phyloP scores from a whole-genome alignment of 2,329 filamentous ascomycete species.

The Sporothrix curviconia region DNA sequence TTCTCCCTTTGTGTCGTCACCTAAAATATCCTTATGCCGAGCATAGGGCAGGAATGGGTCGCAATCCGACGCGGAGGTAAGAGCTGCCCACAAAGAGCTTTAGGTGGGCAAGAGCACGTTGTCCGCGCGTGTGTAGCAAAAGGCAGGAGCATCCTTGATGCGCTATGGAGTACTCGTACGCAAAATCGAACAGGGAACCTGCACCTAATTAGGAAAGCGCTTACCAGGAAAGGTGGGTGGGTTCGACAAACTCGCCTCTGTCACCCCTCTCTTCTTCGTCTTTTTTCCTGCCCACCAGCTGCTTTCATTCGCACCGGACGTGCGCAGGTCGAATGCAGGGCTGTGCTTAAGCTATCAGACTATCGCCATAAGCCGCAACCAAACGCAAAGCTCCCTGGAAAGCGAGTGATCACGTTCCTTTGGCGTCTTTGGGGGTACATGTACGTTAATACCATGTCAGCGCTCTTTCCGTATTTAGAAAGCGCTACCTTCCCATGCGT shows the following conservation, averaged over 20 bases:
- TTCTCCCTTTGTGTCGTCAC: too few relatives aligned
- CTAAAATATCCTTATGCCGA: neutral
- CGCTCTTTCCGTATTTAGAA: neutral
- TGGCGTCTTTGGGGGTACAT: neutral
- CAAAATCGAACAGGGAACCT: neutral
- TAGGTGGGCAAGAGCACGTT: neutral
- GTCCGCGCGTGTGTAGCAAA: neutral
- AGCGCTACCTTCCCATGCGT: neutral
- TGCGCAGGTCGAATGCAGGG: neutral
- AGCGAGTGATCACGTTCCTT: too few relatives aligned
- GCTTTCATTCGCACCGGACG: too few relatives aligned
- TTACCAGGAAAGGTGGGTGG: neutral
- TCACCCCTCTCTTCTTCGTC: neutral
- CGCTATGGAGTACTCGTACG: neutral
- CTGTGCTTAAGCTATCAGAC: neutral
- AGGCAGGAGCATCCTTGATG: neutral
- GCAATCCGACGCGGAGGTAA: conserved; percentile 8
- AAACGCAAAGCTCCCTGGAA: neutral
- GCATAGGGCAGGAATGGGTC: neutral
- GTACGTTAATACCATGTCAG: neutral
- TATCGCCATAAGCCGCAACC: neutral
- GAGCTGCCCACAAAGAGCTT: neutral
- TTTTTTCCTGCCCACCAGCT: neutral
- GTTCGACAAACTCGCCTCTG: neutral
- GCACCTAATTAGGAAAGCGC: neutral